Base-by-base conservation (phyloP, 2,329 filamentous ascomycete species). In the Fusarium sp. region DNA sequence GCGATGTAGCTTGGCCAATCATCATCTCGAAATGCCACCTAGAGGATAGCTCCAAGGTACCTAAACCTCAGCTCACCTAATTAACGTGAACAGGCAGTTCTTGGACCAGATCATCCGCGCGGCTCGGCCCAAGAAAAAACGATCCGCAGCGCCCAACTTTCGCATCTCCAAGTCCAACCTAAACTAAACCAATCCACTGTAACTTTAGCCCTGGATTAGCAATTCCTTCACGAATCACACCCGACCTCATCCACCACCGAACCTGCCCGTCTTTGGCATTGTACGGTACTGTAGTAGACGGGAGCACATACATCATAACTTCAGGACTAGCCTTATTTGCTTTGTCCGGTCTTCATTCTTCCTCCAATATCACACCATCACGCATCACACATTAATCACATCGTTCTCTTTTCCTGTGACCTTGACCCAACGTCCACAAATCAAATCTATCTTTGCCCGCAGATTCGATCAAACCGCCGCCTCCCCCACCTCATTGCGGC, bases 401-500 rank as follows among this genome's bases (percentile, higher is more conserved):
- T 58, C 39, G 47, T 56, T 39, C 39, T 69, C 48, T 54, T 60
- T 44, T 56, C 50, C 59, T 54, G 53, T 47, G 47, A 57, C 64
- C 39, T 60, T 64, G 54, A 61, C 45, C 70, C 68, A 72, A 65
- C 71, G 65, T 59, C 71, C 71, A 65, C 71, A 73, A 74, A 74
- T 74, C 67, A 71, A 72, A 60, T 65, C 67, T 50, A 65, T 50
- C 56, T 33, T 71, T 44, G 61, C 60, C 71, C 71, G 65, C 73
- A 71, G 65, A 59, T 72, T 71, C 65, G 61, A 74, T 73, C 70
- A 71, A 76, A 74, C 66, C 72, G 72, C 65, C 64, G 65, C 72
- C 68, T 77, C 75, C 75, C 75, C 75, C 75, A 77, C 75, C 75
- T 75, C 55, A 72, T 76, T 77, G 74, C 75, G 74, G 75, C 74